Percentiles rank a stretch among this genome's conserved stretches.
phyloP scores from a whole-genome alignment of 768 basidiomycete genomes.

The Collybia nuda region DNA sequence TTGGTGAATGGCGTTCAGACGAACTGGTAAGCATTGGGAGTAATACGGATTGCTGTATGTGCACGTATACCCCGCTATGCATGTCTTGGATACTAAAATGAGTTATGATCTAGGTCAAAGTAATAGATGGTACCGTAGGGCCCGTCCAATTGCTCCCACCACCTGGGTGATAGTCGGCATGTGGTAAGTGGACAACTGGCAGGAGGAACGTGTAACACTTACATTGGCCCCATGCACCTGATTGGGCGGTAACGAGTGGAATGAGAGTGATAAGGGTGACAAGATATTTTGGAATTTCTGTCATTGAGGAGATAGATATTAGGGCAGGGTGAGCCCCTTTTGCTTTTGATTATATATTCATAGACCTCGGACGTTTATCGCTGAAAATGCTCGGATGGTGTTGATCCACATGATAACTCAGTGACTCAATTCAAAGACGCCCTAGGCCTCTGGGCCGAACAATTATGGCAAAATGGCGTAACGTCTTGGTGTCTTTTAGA shows the following conservation, averaged over 20 bases:
- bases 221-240: conserved; percentile 31
- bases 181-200: too few species aligned
- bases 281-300: conserved; percentile 21
- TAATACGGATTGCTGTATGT: conserved; percentile 36
- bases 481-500: too few species aligned
- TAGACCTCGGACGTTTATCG: too few species aligned
- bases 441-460: too few species aligned
- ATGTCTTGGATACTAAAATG: conserved; percentile 24
- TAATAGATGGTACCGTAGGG: conserved; percentile 19
- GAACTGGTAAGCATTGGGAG: conserved; percentile 39
- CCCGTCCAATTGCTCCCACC: conserved; percentile 24
- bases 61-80: conserved; percentile 37
- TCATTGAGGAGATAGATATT: background rate
- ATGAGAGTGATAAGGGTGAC: conserved; percentile 19
- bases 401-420: too few species aligned
- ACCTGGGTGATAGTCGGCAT: conserved; percentile 6
- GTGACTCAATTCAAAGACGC: too few species aligned
- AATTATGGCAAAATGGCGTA: too few species aligned
- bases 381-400: too few species aligned
- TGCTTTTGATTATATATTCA: too few species aligned
- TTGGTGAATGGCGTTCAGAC: conserved; percentile 4
- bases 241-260: conserved; percentile 20
- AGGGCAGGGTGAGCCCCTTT: too few species aligned
- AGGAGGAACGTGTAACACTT: conserved; percentile 19
- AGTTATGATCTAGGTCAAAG: background rate